Base-by-base conservation (phyloP, 2,329 filamentous ascomycete species). In the Exserohilum rostratum region DNA sequence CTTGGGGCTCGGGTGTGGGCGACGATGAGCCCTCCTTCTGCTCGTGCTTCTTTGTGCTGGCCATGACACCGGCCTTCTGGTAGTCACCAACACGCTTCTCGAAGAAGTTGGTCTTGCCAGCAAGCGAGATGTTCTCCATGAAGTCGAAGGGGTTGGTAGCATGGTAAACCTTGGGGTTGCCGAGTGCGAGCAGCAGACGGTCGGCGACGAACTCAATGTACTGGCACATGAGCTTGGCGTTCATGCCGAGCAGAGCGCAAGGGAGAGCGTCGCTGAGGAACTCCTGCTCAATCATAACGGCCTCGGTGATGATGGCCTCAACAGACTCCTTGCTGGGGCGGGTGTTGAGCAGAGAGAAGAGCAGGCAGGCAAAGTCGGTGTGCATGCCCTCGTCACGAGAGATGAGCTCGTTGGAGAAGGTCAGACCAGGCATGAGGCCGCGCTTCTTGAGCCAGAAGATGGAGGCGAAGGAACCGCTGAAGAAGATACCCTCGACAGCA, bases 361-460 rank as follows among this genome's bases (percentile, higher is more conserved):
- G 83, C 52, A 99, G 85, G 80, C 95, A 99, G 67, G 95, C 95
- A 72, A 99, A 99, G 83, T 99, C 95, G 62, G 95, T 99, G 86
- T 99, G 95, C 68, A 99, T 91, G 77, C 95, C 95, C 85, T 99
- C 95, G 69, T 99, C 95, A 82, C 95, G 93, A 59, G 95, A 99
- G 82, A 99, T 99, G 73, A 99, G 90, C 84, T 99, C 95, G 83
- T 99, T 99, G 77, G 95, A 98, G 84, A 99, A 99, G 67, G 95
- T 98, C 60, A 99, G 85, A 69, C 95, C 95, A 43, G 95, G 90
- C 95, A 99, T 99, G 66, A 99, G 87, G 68, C 95, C 95, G 77
- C 96, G 95, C 89, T 99, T 99, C 90, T 98, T 99, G 74, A 99
- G 85, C 95, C 95, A 99, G 86, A 99, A 99, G 81, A 99, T 98